Evolutionary conservation across 805 yeast species (phyloP), one percentile per base, ranked within the genome.

Genomic region (Kluyveromyces siamensis): DNA sequence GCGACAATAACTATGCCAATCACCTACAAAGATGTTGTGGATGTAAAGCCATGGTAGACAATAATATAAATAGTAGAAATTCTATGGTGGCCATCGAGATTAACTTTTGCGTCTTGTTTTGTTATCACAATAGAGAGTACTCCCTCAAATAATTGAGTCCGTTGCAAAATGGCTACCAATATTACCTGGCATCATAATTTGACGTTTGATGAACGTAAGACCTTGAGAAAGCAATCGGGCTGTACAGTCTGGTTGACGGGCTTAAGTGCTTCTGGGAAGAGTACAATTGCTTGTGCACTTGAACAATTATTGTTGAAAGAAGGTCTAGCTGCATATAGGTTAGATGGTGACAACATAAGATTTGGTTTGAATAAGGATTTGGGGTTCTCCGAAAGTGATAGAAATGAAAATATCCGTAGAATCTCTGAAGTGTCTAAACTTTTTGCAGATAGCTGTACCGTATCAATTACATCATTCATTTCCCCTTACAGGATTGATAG

Each of bases 201-300:
- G 58, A 82, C 93, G 19, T 88, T 84, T 67, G 81, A 74, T 18
- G 96, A 91, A 71, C 85, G 98, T 61, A 70, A 78, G 44, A 69
- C 65, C 27, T 70, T 86, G 49, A 79, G 87, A 52, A 81, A 82
- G 50, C 97, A 90, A 71, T 74, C 76, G 45, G 98, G 98, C 44
- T 83, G 85, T 49, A 91, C 98, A 19, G 74, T 91, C 41, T 91
- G 98, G 98, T 75, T 91, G 58, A 91, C 98, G 13, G 98, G 98
- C 6, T 75, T 91, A 53, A 85, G 95, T 55, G 98, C 97, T 9
- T 84, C 95, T 45, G 98, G 98, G 51, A 91, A 91, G 68, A 56
- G 89, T 60, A 91, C 97, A 44, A 84, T 91, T 62, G 97, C 97
- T 0, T 87, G 96, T 66, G 97, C 96, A 8, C 74, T 91, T 47